Conservation (phyloP, 169 alveolate species). For the Plasmodium cynomolgi region DNA sequence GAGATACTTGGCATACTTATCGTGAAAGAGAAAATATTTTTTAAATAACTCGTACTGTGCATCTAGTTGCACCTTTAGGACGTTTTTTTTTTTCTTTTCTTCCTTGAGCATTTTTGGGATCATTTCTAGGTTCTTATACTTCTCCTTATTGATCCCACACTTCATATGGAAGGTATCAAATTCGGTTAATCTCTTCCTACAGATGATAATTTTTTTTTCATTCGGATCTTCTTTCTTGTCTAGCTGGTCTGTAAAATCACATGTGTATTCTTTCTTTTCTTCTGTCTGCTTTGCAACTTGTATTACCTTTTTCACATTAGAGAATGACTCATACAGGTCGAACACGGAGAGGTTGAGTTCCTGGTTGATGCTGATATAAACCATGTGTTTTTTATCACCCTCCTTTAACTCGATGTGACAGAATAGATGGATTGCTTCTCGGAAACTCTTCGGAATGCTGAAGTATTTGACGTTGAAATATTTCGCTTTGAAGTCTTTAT, state of each 20-base stretch:
- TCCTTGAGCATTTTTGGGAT: conserved; percentile 13
- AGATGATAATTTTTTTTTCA: conserved; percentile 20
- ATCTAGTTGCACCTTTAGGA: conserved; percentile 5
- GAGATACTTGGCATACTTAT: background rate
- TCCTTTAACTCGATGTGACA: conserved; percentile 3
- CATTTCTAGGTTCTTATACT: conserved; percentile 11
- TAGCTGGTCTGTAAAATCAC: conserved; percentile 30
- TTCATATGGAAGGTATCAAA: conserved; percentile 37
- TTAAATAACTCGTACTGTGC: conserved; percentile 9
- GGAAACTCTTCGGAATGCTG: conserved; percentile 23
- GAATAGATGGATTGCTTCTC: background rate
- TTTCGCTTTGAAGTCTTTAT: conserved; percentile 28
- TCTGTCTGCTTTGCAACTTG: conserved; percentile 7
- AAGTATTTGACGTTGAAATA: conserved; percentile 33
- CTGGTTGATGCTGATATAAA: conserved; percentile 45
- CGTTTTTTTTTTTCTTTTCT: background rate
- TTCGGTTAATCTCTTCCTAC: conserved; percentile 51
- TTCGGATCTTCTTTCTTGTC: background rate
- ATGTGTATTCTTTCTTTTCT: conserved; percentile 19
- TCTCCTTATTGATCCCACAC: background rate
- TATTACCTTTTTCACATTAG: background rate
- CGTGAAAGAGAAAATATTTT: conserved; percentile 1
- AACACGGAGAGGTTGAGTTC: conserved; percentile 38
- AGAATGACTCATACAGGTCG: conserved; percentile 19
- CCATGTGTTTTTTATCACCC: background rate